Base-by-base conservation (phyloP, 768 basidiomycete genomes). In the Pholiota conissans region DNA sequence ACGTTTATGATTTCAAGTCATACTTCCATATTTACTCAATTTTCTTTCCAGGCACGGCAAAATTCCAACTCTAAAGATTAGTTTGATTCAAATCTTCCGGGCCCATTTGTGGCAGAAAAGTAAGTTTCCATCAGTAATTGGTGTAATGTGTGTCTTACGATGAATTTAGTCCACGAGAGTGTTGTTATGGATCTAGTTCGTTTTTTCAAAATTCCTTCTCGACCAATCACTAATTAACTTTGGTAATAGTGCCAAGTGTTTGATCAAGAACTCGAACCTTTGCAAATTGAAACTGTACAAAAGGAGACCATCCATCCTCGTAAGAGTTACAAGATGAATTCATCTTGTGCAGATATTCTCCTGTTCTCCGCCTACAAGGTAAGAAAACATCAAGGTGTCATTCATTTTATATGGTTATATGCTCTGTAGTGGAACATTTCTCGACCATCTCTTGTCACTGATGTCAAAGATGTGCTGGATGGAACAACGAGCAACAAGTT, bases 301-400 rank as follows among this genome's bases (percentile, higher is more conserved):
- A 99, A 99, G 74, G 97, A 99, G 74, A 98, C 97, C 0, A 99
- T 99, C 60, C 97, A 97, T 72, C 96, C 96, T 65, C 91, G 96
- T 76, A 98, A 98, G 82, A 97, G 94, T 80, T 99, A 99, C 85
- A 99, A 99, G 85, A 98, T 99, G 97, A 99, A 99, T 76, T 97
- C 95, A 7, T 96, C 95, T n/a, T 98, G 96, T 63, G 96, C 96
- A 51, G 97, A 99, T 68, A 96, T 99, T 68, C 80, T 99, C 18
- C 80, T 99, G 50, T 98, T 99, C 84, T 97, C 95, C 11, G 90
- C 92, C 1, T 91, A 93, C 73, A 94, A 93, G 79, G 84, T 83
- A 61, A 8, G 72, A 56, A 20, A 9, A 16, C 46, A 11, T 20
- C 27, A 20, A 30, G 16, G 26, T 16, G 22, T 16, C 3, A 30